Conservation (phyloP, 2,329 filamentous ascomycete species). For the Colletotrichum tropicale region DNA sequence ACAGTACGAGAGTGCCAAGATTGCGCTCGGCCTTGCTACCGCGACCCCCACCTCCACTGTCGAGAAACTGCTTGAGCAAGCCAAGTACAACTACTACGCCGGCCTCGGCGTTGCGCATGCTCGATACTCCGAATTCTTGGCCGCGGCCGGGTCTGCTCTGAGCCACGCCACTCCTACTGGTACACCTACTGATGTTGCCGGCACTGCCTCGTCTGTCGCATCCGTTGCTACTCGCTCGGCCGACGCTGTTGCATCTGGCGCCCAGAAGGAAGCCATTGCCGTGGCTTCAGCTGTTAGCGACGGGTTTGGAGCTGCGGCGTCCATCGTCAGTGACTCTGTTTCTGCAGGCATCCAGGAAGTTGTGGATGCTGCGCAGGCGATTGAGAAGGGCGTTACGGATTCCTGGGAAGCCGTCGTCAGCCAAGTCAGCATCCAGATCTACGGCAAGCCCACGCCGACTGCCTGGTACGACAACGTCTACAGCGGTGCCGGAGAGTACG, state of each 20-base stretch:
- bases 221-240: constrained; percentile 54
- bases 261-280: constrained; percentile 57
- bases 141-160: constrained; percentile 72
- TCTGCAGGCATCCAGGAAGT: constrained; percentile 29
- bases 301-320: constrained; percentile 39
- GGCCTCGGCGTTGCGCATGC: constrained; percentile 80
- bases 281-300: constrained; percentile 48
- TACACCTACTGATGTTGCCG: constrained; percentile 59
- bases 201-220: constrained; percentile 47
- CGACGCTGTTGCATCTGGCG: constrained; percentile 48
- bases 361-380: constrained; percentile 48
- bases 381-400: constrained; percentile 42
- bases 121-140: constrained; percentile 77
- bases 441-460: constrained; percentile 68
- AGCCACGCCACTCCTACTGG: constrained; percentile 64
- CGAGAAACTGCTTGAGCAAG: constrained; percentile 66
- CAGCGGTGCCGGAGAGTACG: constrained; percentile 58
- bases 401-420: constrained; percentile 53
- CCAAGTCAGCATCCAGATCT: constrained; percentile 71
- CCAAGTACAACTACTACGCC: constrained; percentile 74
- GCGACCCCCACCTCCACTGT: constrained; percentile 59
- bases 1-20: constrained; percentile 72
- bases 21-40: constrained; percentile 66
- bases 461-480: constrained; percentile 57
- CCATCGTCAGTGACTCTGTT: constrained; percentile 41